Conservation (phyloP, 2,329 filamentous ascomycete species). For the Fusarium avenaceum region DNA sequence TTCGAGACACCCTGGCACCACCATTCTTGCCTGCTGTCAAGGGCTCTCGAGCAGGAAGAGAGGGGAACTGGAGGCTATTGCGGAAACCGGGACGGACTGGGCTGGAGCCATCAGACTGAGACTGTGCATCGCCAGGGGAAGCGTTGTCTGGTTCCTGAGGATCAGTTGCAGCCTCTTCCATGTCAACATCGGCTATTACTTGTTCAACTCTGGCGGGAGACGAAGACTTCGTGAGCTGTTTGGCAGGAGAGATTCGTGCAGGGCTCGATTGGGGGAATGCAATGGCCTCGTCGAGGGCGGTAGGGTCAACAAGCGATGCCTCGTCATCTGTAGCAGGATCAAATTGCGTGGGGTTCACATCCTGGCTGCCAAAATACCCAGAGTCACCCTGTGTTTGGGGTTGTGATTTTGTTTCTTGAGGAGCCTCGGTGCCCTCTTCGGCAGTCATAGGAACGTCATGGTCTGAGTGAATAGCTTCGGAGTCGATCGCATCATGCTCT, state of each 20-base stretch:
- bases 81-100: constrained; percentile 82
- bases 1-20: constrained; percentile 78
- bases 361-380: constrained; percentile 78
- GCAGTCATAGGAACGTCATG: constrained; percentile 26
- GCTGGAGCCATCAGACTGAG: constrained; percentile 78
- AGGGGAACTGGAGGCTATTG: constrained; percentile 95
- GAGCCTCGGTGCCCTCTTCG: constrained; percentile 5
- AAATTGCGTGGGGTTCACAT: constrained; percentile 49
- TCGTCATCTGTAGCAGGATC: constrained; percentile 42
- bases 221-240: constrained; percentile 26
- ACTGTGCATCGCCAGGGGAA: constrained; percentile 63
- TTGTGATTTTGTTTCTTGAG: constrained; percentile 22
- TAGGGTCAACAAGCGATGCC: constrained; percentile 38
- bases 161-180: constrained; percentile 30
- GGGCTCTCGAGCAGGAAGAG: constrained; percentile 90
- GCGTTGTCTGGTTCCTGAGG: constrained; percentile 23
- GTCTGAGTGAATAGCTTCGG: constrained; percentile 21
- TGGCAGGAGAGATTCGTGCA: constrained; percentile 32
- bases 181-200: constrained; percentile 4
- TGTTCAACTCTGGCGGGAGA: constrained; percentile 54
- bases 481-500: constrained; percentile 18
- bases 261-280: constrained; percentile 43
- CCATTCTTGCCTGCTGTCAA: constrained; percentile 87
- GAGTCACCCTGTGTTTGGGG: constrained; percentile 65
- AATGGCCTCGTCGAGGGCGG: constrained; percentile 30